phyloP scores from a whole-genome alignment of 768 basidiomycete genomes.

The Mycena galopus region DNA sequence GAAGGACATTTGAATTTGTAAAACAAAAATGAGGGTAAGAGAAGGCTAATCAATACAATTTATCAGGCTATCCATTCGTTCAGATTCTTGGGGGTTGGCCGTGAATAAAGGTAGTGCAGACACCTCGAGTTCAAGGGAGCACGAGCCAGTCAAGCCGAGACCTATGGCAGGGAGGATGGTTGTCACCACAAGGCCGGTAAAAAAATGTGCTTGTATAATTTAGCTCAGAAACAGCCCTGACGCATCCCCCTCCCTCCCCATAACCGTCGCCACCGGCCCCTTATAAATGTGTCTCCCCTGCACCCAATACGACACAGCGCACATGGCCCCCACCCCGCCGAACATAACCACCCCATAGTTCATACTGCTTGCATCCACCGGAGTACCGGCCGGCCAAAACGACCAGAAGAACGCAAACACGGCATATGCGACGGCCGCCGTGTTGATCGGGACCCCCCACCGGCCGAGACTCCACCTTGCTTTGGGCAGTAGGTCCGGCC shows the following conservation, averaged over 20 bases:
- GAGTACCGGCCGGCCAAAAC: slow-evolving; percentile 28
- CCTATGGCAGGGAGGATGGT: neutral
- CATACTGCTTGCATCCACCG: slow-evolving; percentile 23
- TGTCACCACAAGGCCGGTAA: slow-evolving; percentile 15
- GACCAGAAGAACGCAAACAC: slow-evolving; percentile 29
- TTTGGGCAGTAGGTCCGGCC: slow-evolving; percentile 26
- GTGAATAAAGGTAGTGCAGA: too few species aligned
- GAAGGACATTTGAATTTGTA: too few species aligned
- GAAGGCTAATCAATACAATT: too few species aligned
- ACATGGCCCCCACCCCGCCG: slow-evolving; percentile 26
- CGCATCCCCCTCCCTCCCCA: slow-evolving; percentile 24
- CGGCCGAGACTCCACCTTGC: slow-evolving; percentile 29
- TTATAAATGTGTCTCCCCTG: slow-evolving; percentile 28
- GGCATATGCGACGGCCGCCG: slow-evolving; percentile 21
- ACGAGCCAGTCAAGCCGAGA: too few species aligned
- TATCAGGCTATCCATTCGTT: too few species aligned
- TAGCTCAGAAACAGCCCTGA: slow-evolving; percentile 21
- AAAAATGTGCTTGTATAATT: slow-evolving; percentile 26
- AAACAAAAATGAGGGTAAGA: too few species aligned
- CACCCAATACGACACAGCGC: slow-evolving; percentile 26
- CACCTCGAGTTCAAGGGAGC: too few species aligned
- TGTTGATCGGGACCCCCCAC: slow-evolving; percentile 24
- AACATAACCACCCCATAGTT: slow-evolving; percentile 28
- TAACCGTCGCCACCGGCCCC: slow-evolving; percentile 25
- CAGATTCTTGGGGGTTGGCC: too few species aligned